phyloP scores from a whole-genome alignment of 2,329 filamentous ascomycete species.

The Exserohilum turcica region DNA sequence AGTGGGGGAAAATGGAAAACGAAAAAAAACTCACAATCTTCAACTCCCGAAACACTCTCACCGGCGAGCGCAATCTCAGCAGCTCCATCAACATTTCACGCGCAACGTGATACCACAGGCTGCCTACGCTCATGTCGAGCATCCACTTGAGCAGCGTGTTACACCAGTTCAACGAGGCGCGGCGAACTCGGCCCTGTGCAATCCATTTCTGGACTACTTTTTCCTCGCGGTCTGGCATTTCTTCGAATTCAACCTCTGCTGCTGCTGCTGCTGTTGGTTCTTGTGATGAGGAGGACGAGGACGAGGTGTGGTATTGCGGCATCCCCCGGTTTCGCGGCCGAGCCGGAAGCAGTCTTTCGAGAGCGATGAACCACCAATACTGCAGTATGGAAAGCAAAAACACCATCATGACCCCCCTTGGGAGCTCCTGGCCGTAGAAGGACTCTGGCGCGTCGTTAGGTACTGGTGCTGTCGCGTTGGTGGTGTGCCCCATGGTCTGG shows the following conservation, averaged over 20 bases:
- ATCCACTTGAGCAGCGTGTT: slow-evolving; percentile 26
- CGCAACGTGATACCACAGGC: slow-evolving; percentile 1
- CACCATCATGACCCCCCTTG: slow-evolving; percentile 3
- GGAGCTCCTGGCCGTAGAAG: slow-evolving; percentile 13
- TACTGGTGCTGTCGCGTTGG: slow-evolving; percentile 1
- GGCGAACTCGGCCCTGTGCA: slow-evolving; percentile 18
- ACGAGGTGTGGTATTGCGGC: too few species aligned
- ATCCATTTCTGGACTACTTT: slow-evolving; percentile 26
- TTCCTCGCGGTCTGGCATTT: slow-evolving; percentile 23
- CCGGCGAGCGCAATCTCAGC: slow-evolving; percentile 7
- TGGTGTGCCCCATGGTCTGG: background rate
- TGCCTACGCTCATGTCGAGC: slow-evolving; percentile 18
- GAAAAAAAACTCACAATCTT: slow-evolving; percentile 6
- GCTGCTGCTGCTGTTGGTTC: slow-evolving; percentile 3
- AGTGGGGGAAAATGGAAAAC: background rate
- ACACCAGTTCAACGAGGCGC: slow-evolving; percentile 22
- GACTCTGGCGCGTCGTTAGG: background rate
- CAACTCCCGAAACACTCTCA: background rate
- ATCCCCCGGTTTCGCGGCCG: slow-evolving; percentile 9
- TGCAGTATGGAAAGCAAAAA: slow-evolving; percentile 9
- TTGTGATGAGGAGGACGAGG: background rate
- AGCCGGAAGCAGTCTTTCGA: slow-evolving; percentile 19
- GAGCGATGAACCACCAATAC: slow-evolving; percentile 20
- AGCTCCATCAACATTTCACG: slow-evolving; percentile 4
- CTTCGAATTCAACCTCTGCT: slow-evolving; percentile 13